Base-by-base conservation (phyloP, 352 stramenopile genomes). In the Phytophthora sansomeana region DNA sequence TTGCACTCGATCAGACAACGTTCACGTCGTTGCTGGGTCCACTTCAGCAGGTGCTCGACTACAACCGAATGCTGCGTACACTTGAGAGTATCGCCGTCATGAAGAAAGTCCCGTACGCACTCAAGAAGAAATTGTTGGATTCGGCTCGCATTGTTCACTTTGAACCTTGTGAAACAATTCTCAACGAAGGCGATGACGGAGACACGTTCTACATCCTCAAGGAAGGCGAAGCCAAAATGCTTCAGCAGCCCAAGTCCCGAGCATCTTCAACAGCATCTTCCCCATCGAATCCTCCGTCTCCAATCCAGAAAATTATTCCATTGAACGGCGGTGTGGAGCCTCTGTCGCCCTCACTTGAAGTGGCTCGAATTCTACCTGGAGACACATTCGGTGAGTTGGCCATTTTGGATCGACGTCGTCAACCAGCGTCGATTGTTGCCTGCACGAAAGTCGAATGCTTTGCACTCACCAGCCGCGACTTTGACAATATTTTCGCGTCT, bases 11-110 rank as follows among this genome's bases (percentile, higher is more conserved):
- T 52, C 86, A 95, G 53, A 80, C 97, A 54, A 96, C 95, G 7
- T 98, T 99, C 72, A 82, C 91, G 36, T 81, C 83, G 19, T 81
- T 98, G 42, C 67, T 99, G 28, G 95, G 95, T 17, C 85, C 96
- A 29, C 73, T 99, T 14, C 75, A 97, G 30, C 77, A 87, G 39
- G 67, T 98, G 29, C 75, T 98, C 13, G 75, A 96, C 38, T 74
- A 92, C 47, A 88, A 85, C 21, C 56, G 74, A 9, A 69, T 87
- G 54, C 73, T 94, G 19, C 76, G 77, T 9, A 71, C 77, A 21
- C 55, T 91, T 2, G 67, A 89, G 41, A 84, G 75, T 55, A 78
- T 89, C n/a, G 42, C 78, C 9, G 54, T 90, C 6, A 71, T 92
- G 17, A 86, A 84, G 49, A 72, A 77, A 1, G 55, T 82, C 6